Conservation (phyloP, 2,329 filamentous ascomycete genomes). For the Trichoderma simmonsii region DNA sequence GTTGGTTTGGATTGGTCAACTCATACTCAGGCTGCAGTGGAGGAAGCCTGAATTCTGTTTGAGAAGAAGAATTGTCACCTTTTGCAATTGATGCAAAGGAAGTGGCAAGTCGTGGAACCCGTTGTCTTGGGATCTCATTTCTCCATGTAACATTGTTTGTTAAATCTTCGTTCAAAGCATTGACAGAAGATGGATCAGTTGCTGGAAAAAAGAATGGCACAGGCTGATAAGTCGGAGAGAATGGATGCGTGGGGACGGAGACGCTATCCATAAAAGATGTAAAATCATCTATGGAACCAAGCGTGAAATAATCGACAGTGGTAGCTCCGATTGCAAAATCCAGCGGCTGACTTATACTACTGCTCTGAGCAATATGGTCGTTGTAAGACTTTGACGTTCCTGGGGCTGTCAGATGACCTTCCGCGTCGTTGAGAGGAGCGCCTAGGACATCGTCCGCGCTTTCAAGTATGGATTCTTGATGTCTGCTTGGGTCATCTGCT, state of each 20-base stretch:
- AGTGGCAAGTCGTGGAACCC: background rate
- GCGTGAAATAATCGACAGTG: background rate
- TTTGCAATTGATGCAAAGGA: background rate
- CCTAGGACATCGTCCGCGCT: background rate
- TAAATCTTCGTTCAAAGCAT: background rate
- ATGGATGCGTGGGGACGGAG: background rate
- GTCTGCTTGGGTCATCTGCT: background rate
- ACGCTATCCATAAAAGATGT: slow-evolving; percentile 1
- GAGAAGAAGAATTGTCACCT: background rate
- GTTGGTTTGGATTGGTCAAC: background rate
- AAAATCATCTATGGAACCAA: background rate
- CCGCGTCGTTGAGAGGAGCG: background rate
- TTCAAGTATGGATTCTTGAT: background rate
- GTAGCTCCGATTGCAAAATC: background rate
- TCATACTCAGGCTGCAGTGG: background rate
- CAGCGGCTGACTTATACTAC: background rate
- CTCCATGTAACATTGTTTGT: background rate
- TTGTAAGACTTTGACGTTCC: background rate
- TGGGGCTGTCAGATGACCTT: background rate
- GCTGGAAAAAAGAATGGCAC: background rate
- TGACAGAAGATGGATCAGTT: background rate
- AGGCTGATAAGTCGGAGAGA: background rate
- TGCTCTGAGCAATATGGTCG: background rate
- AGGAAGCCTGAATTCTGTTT: background rate
- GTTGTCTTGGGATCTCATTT: background rate